Base-by-base conservation (phyloP, 2,329 filamentous ascomycete species). In the Phialophora macrospora region DNA sequence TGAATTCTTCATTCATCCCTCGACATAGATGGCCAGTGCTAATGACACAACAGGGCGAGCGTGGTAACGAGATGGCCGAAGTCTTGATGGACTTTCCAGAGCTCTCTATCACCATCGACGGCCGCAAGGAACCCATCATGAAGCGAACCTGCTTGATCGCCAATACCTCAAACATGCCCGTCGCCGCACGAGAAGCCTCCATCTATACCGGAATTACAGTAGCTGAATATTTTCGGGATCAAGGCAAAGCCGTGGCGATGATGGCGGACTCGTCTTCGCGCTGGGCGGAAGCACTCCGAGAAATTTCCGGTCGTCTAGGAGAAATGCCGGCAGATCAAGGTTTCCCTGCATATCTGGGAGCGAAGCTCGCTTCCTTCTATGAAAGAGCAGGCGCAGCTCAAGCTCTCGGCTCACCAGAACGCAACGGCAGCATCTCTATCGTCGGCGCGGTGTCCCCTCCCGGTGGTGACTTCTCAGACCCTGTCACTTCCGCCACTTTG, bases 261-360 rank as follows among this genome's bases (percentile, higher is more conserved):
- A 99, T 99, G 95, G 95, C 95, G 70, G 95, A 99, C 81, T 98
- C 95, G 17, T 91, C 94, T 60, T 99, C 95, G 61, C 93, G 95
- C 72, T 99, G 95, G 95, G 95, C 95, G 70, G 95, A 99, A 83
- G 95, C 95, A 76, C 87, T 99, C 78, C 93, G 95, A 91, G 95
- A 99, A 80, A 89, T 99, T 79, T 99, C 95, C 38, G 95, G 95
- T 85, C 95, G 95, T 86, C 85, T 99, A 67, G 95, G 95, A 85
- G 95, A 99, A 81, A 99, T 99, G 95, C 95, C 95, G 81, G 95
- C 95, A 79, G 95, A 99, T 80, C 95, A 99, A 81, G 95, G 95
- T 88, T 99, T 97, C 89, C 95, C 95, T 54, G 95, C 95, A 59
- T 99, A 99, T 78, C 87, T 99, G 62, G 89, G 92, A 82, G 92